Evolutionary conservation across 768 basidiomycete species (phyloP).

Genomic region (Leccinum ochraceum): DNA sequence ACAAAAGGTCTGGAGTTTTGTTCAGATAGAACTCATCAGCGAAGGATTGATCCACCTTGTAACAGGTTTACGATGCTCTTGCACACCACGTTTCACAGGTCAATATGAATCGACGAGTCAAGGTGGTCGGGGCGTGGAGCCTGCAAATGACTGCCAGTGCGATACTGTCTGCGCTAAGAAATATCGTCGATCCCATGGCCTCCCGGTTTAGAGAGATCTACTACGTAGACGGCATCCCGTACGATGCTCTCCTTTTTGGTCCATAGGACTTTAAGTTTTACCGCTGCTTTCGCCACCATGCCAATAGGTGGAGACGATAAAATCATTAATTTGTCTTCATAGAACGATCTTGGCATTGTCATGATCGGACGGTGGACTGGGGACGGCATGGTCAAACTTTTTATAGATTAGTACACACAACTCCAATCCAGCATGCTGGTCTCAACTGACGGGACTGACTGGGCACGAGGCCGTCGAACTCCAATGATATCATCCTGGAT

Average conservation of each 20-base stretch:
- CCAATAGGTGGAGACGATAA: constrained; percentile 12
- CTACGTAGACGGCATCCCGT: constrained; percentile 34
- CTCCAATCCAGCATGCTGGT: constrained; percentile 2
- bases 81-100: constrained; percentile 93
- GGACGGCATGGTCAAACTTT: not conserved
- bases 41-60: constrained; percentile 1
- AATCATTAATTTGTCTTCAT: not conserved
- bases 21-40: not conserved
- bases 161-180: constrained; percentile 77
- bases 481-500: not conserved
- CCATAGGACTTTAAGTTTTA: constrained; percentile 23
- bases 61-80: constrained; percentile 86
- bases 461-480: not conserved
- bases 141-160: constrained; percentile 90
- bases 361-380: not conserved
- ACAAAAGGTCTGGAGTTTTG: constrained; percentile 4
- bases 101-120: constrained; percentile 86
- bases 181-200: constrained; percentile 66
- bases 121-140: constrained; percentile 92
- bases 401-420: not conserved
- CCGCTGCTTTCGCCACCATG: not conserved
- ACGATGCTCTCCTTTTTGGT: constrained; percentile 28
- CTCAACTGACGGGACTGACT: not conserved
- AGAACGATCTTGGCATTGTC: not conserved
- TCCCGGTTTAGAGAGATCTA: constrained; percentile 31